These are phyloP conservation scores for Cynanchum wilfordii DNA, from an alignment of 257 asterid genomes.

Conservation along the genomic window DNA sequence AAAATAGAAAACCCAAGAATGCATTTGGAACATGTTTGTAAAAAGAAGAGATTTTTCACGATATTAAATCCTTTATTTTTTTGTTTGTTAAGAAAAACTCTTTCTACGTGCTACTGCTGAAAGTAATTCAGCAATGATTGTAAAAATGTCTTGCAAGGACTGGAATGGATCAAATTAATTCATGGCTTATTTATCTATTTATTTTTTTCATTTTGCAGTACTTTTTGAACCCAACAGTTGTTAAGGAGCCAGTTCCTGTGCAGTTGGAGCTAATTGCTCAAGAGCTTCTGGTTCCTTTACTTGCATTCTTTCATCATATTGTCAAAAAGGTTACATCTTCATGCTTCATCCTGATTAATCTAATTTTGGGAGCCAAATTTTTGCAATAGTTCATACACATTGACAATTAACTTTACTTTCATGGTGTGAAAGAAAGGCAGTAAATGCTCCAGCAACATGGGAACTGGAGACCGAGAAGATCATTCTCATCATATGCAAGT, in stretches of 20 bases:
- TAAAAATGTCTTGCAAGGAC: neutral
- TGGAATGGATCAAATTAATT: neutral
- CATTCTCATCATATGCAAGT: constrained; percentile 33
- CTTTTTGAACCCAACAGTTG: constrained; percentile 35
- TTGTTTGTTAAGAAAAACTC: neutral
- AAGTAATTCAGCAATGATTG: neutral
- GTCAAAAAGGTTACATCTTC: constrained; percentile 26
- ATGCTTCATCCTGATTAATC: neutral
- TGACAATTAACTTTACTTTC: constrained; percentile 5
- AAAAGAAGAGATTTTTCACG: neutral
- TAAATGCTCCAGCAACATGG: constrained; percentile 8
- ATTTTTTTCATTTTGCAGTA: constrained; percentile 25
- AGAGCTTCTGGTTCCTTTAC: constrained; percentile 40
- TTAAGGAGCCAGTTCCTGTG: constrained; percentile 44
- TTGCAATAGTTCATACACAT: neutral
- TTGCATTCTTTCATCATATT: constrained; percentile 29
- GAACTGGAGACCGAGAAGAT: constrained; percentile 26
- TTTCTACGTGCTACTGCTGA: neutral
- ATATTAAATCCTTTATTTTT: no score
- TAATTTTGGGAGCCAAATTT: neutral
- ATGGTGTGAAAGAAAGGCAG: constrained; percentile 23
- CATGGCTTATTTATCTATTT: neutral
- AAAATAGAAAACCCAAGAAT: no score
- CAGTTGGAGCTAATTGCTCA: constrained; percentile 38
- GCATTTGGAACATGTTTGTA: neutral